Evolutionary conservation across 2,329 filamentous ascomycete species (phyloP).

Genomic region (Cercospora beticola): DNA sequence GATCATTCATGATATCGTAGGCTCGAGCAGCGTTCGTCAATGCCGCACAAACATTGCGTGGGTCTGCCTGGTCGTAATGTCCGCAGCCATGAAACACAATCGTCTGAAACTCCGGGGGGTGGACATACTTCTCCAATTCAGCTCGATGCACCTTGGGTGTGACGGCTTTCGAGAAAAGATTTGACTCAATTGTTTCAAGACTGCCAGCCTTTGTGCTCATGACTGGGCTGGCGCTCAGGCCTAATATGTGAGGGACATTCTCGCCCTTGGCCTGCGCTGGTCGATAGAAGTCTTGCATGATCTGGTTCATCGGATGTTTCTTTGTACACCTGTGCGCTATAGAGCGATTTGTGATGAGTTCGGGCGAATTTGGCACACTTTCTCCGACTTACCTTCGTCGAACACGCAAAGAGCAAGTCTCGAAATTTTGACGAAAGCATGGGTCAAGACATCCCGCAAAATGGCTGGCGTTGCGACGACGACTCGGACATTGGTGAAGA

Average conservation of each 20-base stretch:
- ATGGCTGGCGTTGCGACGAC: slow-evolving; percentile 77
- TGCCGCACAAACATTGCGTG: slow-evolving; percentile 18
- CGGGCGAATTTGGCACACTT: neutral
- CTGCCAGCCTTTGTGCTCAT: slow-evolving; percentile 58
- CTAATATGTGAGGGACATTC: slow-evolving; percentile 66
- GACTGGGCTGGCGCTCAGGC: slow-evolving; percentile 77
- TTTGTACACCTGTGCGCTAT: slow-evolving; percentile 71
- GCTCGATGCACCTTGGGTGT: slow-evolving; percentile 67
- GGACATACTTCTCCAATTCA: slow-evolving; percentile 67
- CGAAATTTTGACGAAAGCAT: slow-evolving; percentile 69
- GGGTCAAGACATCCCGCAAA: slow-evolving; percentile 69
- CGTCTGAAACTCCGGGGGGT: slow-evolving; percentile 59
- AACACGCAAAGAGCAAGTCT: slow-evolving; percentile 70
- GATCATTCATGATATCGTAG: slow-evolving; percentile 42
- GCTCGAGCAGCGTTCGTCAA: slow-evolving; percentile 10
- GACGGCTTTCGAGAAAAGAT: slow-evolving; percentile 67
- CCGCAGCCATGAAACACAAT: slow-evolving; percentile 33
- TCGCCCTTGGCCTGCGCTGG: slow-evolving; percentile 39
- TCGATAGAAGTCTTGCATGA: slow-evolving; percentile 74
- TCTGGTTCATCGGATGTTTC: slow-evolving; percentile 63
- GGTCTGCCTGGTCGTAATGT: neutral
- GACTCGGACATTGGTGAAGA: slow-evolving; percentile 65
- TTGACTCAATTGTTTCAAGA: slow-evolving; percentile 63
- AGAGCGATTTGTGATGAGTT: neutral
- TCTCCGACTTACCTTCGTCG: slow-evolving; percentile 66